Conservation (phyloP, 208 protist species). For the Acanthamoeba castellanii region DNA sequence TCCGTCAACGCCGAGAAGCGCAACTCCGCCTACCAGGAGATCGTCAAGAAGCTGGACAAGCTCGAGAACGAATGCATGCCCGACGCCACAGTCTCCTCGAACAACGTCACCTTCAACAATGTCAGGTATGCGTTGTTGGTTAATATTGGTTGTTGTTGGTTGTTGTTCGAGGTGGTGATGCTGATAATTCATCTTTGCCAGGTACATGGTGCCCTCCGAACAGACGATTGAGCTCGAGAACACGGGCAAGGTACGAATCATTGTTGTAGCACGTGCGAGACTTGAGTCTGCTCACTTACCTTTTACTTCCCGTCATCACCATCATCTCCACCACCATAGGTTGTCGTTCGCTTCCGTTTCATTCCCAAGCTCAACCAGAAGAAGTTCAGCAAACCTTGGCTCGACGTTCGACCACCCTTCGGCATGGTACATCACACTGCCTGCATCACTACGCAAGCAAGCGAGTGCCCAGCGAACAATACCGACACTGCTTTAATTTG, state of each 20-base stretch:
- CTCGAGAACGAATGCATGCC: constrained; percentile 87
- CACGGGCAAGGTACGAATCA: constrained; percentile 78
- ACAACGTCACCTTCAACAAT: constrained; percentile 78
- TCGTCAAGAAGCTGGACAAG: constrained; percentile 85
- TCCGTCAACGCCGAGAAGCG: constrained; percentile 76
- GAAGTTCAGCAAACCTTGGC: constrained; percentile 83
- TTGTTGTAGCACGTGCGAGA: neutral
- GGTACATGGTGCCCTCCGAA: constrained; percentile 40
- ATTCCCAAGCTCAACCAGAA: constrained; percentile 86
- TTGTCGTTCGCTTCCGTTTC: constrained; percentile 83
- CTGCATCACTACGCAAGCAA: too few relatives aligned
- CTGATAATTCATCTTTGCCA: neutral
- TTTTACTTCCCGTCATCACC: neutral
- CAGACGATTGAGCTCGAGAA: constrained; percentile 81
- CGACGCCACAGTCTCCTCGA: constrained; percentile 76
- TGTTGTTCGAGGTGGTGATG: neutral
- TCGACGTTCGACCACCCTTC: constrained; percentile 81
- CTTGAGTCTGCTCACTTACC: too few relatives aligned
- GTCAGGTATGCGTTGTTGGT: constrained; percentile 4
- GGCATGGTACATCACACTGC: constrained; percentile 31
- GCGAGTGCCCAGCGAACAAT: too few relatives aligned
- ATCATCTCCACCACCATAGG: constrained; percentile 18
- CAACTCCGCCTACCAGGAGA: constrained; percentile 80
- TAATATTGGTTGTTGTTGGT: neutral
- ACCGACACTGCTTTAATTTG: neutral